These are phyloP conservation scores for Saccharomycopsis crataegensis DNA, from an alignment of 1,139 yeast species.

Conservation along the genomic window DNA sequence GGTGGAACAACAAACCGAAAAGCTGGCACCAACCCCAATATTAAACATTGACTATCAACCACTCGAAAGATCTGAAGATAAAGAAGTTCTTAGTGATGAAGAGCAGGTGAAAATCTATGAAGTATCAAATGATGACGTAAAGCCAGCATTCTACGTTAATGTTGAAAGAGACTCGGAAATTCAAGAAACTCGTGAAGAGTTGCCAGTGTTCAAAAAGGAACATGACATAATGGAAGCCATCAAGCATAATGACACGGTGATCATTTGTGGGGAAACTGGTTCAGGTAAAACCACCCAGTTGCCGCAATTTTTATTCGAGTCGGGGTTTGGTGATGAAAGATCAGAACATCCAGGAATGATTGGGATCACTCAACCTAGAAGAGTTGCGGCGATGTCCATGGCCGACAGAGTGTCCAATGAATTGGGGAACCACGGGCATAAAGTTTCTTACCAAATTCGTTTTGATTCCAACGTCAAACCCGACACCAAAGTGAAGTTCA, in stretches of 20 bases:
- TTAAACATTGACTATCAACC: slow-evolving; percentile 45
- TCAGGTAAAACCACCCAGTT: slow-evolving; percentile 80
- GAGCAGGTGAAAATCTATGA: slow-evolving; percentile 17
- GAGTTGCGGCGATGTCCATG: slow-evolving; percentile 99
- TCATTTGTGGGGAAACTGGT: slow-evolving; percentile 90
- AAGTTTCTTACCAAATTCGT: slow-evolving; percentile 87
- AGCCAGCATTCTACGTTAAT: slow-evolving; percentile 54
- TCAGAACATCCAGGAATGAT: slow-evolving; percentile 78
- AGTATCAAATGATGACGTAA: slow-evolving; percentile 27
- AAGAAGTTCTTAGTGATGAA: slow-evolving; percentile 33
- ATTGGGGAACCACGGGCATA: slow-evolving; percentile 67
- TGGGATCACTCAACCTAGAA: slow-evolving; percentile 94
- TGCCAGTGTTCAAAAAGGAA: slow-evolving; percentile 91
- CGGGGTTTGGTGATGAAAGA: slow-evolving; percentile 68
- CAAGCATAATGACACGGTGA: slow-evolving; percentile 83
- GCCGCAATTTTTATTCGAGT: slow-evolving; percentile 73
- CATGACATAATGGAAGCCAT: slow-evolving; percentile 94
- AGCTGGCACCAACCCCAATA: slow-evolving; percentile 44
- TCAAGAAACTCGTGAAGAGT: slow-evolving; percentile 55
- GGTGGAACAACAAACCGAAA: slow-evolving; percentile 43
- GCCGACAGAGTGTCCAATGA: slow-evolving; percentile 82
- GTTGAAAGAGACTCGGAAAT: slow-evolving; percentile 59
- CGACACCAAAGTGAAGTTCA: slow-evolving; percentile 80
- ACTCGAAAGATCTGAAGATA: slow-evolving; percentile 51
- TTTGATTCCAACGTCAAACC: slow-evolving; percentile 70